Evolutionary conservation across 129 eudicot genomes (phyloP), one percentile per base, ranked within the genome.

Genomic region (Apium graveolens): DNA sequence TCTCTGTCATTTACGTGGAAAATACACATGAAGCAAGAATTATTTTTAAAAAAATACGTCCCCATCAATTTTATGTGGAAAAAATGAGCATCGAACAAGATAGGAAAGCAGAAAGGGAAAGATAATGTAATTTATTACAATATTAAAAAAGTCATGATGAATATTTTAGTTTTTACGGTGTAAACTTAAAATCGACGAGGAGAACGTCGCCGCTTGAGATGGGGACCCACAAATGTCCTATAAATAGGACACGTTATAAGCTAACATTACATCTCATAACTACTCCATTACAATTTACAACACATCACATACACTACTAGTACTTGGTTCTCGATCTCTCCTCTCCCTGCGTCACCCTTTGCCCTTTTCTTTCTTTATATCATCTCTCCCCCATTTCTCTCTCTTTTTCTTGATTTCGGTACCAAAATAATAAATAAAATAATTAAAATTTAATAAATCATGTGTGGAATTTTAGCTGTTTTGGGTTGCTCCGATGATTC

Each of bases 391-490:
- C 24, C 55, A 49, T 49, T 49, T 73, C 76, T 11, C 48, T 11
- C 48, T 31, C 76, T 11, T 13, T 73, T 42, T 27, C 32, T 17
- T 49, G 9, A 49, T 49, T 37, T 70, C 21, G 21, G 37, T 44
- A 16, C 0, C 16, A 11, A 35, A 21, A 72, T 20, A 37, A 55
- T 0, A 1, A 55, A 21, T 7, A 55, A 21, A 24, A 24, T 7
- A 6, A 7, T 14, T 35, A 37, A 35, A 8, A 24, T 18, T 20
- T 26, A 63, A 70, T 34, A 86, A 93, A 60, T 91, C 89, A 93
- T 93, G 98, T 93, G 98, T 85, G 98, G 98, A 55, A 93, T 94
- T 46, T 63, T 94, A 21, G 98, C 98, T 17, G 93, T 94, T 60
- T 81, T 94, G 87, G 98, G 97, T 48, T 91, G 98, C 78, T 85